Base-by-base conservation (phyloP, 192 early-diverging fungal genomes). In the Backusella mclennaniae region DNA sequence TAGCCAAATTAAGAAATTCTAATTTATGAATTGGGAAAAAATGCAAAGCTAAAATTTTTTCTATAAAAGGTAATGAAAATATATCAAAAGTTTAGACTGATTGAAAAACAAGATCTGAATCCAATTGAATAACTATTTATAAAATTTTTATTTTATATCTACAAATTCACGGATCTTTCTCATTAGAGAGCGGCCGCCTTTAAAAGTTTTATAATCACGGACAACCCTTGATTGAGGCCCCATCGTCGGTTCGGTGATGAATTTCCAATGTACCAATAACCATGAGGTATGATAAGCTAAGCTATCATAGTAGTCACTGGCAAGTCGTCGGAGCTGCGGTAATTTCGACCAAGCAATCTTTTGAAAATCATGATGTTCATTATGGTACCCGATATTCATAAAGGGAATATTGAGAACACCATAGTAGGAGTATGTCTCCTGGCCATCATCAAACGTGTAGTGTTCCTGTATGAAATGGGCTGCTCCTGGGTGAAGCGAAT, bases 401-500 rank as follows among this genome's bases (percentile, higher is more conserved):
- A 92, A 94, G 49, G 94, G 87, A 35, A 83, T 78, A 87, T 98
- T 98, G 44, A 95, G 84, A 67, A 86, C 84, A 33, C 96, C 96
- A 77, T 98, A 98, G 92, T 98, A 98, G 73, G 93, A 95, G 87
- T 98, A 98, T 0, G 96, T 98, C 80, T 98, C 96, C 80, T 95
- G 92, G 9, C 95, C 96, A 73, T 95, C 90, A 67, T 91, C 91
- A 88, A 96, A 96, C 6, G 95, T 95, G 82, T 95, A 98, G 85
- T 98, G 97, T 88, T 98, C 97, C 85, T 95, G 95, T 78, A 98
- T 93, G 72, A 98, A 98, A 82, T 98, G 97, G 36, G 93, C 97
- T 12, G 97, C 96, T 26, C 92, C 94, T 11, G 96, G 96, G 80
- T 98, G 97, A n/a, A 97, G 80, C 33, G 92, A 91, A 79, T 93